Evolutionary conservation across 2,329 filamentous ascomycete genomes (phyloP), one percentile per base, ranked within the genome.

Genomic region (Didymella sp.): DNA sequence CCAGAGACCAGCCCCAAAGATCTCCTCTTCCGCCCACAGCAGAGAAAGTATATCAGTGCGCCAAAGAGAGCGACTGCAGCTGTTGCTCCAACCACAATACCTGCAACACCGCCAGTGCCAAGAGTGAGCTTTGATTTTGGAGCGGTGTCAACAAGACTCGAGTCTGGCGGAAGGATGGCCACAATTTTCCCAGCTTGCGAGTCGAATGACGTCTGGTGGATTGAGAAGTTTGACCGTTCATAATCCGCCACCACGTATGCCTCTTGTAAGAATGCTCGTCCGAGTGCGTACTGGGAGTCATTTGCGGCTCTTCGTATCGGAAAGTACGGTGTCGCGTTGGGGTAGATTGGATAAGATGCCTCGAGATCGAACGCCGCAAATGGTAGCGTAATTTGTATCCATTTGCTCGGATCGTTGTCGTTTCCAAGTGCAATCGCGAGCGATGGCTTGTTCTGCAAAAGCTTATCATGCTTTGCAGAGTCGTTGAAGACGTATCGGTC

Each of bases 261-360:
- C 73, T 90, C 87, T 69, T 90, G 88, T 45, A 90, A 75, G 59
- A 90, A 88, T 0, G 84, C 81, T 28, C 88, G 81, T 12, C 88
- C 88, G 28, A 90, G 81, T 15, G 86, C 82, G 67, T 85, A 81
- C 59, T 84, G 80, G 13, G 79, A 78, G 35, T 80, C 79, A 58
- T 83, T 80, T 33, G 80, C 68, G 6, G 84, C 77, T 54, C 83
- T 82, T 60, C 84, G 82, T 43, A 91, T 77, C 4, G 87, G 86
- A 58, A 91, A 89, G 67, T 90, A 90, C 15, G 46, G 82, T 2
- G 85, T 87, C 28, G 85, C 82, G 63, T 87, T 87, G 51, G 84
- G 77, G 6, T 88, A 74, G 4, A 81, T 83, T 71, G 78, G 66
- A 83, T 84, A 75, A 1, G 78, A 76, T n/a, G 75, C 60, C 41